Percentiles rank a stretch among this genome's conserved stretches.
phyloP scores from a whole-genome alignment of 495 filamentous ascomycete species.

The Cryomyces minteri region DNA sequence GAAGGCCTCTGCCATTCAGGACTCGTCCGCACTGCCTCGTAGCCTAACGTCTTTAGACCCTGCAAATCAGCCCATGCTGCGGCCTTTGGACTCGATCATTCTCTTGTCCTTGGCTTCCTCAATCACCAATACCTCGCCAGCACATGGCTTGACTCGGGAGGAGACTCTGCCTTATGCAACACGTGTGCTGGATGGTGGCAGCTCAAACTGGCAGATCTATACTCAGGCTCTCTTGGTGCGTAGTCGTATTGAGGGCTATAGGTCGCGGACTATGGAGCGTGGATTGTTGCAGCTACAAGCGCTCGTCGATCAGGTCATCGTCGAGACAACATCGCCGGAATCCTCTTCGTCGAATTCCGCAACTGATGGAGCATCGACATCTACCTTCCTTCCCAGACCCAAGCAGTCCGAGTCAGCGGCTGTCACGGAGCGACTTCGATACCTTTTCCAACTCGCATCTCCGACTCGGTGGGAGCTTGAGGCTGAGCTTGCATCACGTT shows the following conservation, averaged over 20 bases:
- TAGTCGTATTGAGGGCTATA: constrained; percentile 73
- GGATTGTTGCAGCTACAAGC: constrained; percentile 89
- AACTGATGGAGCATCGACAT: constrained; percentile 17
- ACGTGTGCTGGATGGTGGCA: constrained; percentile 71
- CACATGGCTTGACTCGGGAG: constrained; percentile 73
- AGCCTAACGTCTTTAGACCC: constrained; percentile 46
- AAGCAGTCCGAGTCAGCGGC: constrained; percentile 63
- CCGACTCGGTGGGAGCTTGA: constrained; percentile 88
- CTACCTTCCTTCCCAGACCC: constrained; percentile 69
- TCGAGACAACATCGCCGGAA: constrained; percentile 45
- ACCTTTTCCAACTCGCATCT: constrained; percentile 64
- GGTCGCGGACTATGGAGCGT: constrained; percentile 69
- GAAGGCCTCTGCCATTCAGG: constrained; percentile 18
- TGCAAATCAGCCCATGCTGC: constrained; percentile 62
- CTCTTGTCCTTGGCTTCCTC: constrained; percentile 68
- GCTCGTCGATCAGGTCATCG: constrained; percentile 87
- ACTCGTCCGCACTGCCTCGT: constrained; percentile 37
- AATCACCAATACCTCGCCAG: constrained; percentile 70
- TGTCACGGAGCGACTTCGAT: constrained; percentile 52
- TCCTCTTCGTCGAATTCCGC: constrained; percentile 11
- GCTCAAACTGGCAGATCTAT: constrained; percentile 96
- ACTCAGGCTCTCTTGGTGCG: constrained; percentile 79
- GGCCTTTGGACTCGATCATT: constrained; percentile 70
- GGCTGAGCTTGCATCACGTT: constrained; percentile 76
- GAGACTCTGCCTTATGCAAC: constrained; percentile 83